Evolutionary conservation across 768 basidiomycete species (phyloP).

Genomic region (Termitomyces sp.): DNA sequence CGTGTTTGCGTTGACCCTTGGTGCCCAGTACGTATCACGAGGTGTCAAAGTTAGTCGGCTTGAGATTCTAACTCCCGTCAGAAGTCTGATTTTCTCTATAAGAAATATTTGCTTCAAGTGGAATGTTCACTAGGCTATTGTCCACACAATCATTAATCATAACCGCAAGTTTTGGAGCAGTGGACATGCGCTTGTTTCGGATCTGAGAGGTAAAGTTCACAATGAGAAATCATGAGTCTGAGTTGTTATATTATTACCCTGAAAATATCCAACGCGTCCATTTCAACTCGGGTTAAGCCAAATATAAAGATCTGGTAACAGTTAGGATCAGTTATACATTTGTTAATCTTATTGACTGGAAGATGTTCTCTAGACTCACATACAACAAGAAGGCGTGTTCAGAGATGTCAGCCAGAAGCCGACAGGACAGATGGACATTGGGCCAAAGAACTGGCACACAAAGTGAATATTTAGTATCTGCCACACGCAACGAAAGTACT

Average conservation of each 20-base stretch:
- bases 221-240: background rate
- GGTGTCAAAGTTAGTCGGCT: background rate
- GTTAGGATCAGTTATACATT: background rate
- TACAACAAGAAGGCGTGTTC: background rate
- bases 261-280: background rate
- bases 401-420: no score
- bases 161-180: background rate
- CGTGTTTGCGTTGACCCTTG: no score
- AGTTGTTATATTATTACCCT: background rate
- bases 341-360: background rate
- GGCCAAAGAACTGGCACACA: no score
- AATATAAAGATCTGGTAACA: background rate
- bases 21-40: background rate
- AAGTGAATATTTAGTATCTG: no score
- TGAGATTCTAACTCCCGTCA: background rate
- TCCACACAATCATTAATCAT: no score
- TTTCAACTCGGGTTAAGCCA: background rate
- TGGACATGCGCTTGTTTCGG: background rate
- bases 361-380: background rate
- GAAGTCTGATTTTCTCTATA: background rate
- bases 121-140: background rate
- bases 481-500: no score
- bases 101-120: background rate
- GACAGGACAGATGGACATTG: no score
- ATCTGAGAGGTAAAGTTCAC: background rate